Evolutionary conservation across 345 rosid species (phyloP).

Genomic region (Syzygium grande): DNA sequence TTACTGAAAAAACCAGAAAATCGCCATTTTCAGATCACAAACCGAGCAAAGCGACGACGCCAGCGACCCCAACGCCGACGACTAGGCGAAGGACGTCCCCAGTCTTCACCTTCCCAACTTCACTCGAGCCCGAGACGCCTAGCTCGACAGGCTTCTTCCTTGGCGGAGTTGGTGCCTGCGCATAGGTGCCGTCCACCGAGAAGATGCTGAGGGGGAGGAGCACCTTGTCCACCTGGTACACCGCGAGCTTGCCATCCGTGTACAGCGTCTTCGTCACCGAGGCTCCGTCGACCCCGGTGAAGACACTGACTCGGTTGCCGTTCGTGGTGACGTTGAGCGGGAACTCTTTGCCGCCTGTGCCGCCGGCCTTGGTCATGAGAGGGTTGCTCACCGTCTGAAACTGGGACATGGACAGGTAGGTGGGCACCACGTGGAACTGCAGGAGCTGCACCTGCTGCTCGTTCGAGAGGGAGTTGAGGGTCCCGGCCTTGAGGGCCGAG

Average conservation of each 20-base stretch:
- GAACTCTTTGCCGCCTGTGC: constrained; percentile 10
- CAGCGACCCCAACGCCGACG: not conserved
- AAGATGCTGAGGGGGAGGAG: constrained; percentile 24
- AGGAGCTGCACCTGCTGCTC: constrained; percentile 17
- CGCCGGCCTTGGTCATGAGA: constrained; percentile 26
- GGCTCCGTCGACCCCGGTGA: constrained; percentile 20
- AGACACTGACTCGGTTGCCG: not conserved
- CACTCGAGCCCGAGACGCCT: not conserved
- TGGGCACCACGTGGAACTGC: constrained; percentile 3
- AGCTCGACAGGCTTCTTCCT: not conserved
- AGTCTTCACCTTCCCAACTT: not conserved
- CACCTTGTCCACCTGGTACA: constrained; percentile 27
- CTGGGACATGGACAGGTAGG: not conserved
- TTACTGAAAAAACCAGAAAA: not conserved
- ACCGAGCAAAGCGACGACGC: not conserved
- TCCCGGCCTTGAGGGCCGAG: constrained; percentile 3
- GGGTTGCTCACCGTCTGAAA: constrained; percentile 13
- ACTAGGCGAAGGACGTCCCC: not conserved
- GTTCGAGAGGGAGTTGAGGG: constrained; percentile 10
- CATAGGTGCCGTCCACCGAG: not conserved
- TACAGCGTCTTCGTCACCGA: constrained; percentile 16
- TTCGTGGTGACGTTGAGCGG: constrained; percentile 19
- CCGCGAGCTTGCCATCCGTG: constrained; percentile 17
- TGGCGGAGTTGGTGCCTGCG: not conserved
- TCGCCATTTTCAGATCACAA: not conserved